Evolutionary conservation across 2,329 filamentous ascomycete species (phyloP).

Genomic region (Fusarium sp.): DNA sequence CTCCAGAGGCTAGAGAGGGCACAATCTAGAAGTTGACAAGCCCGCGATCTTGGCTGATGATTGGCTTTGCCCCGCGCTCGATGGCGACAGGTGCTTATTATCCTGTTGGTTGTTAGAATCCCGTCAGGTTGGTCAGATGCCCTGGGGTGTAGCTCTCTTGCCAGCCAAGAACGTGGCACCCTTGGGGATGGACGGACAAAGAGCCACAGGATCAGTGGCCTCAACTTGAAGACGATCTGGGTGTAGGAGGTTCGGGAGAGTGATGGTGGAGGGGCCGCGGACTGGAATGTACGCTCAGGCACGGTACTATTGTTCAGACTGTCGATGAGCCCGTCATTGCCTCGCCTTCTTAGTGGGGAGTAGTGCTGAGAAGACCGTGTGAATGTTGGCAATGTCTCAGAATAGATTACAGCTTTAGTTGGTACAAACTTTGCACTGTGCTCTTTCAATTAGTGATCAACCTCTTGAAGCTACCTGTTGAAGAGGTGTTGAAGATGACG

Average conservation of each 20-base stretch:
- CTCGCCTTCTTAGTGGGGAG: neutral
- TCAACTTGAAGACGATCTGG: neutral
- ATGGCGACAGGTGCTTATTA: constrained; percentile 25
- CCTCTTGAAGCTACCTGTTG: neutral
- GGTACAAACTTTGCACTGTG: constrained; percentile 24
- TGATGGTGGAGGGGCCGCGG: neutral
- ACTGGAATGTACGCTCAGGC: constrained; percentile 21
- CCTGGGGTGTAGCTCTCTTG: constrained; percentile 18
- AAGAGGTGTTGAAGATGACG: neutral
- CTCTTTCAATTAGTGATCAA: neutral
- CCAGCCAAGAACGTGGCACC: constrained; percentile 31
- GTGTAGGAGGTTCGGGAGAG: neutral
- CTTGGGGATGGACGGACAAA: constrained; percentile 8
- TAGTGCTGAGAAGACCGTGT: constrained; percentile 12
- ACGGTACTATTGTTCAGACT: constrained; percentile 3
- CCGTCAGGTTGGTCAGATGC: constrained; percentile 22
- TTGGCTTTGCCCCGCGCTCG: constrained; percentile 27
- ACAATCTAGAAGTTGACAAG: constrained; percentile 17
- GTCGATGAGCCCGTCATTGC: neutral
- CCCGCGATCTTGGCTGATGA: constrained; percentile 21
- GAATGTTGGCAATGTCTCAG: neutral
- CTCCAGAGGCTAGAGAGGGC: constrained; percentile 1
- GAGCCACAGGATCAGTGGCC: constrained; percentile 24
- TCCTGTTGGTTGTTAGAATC: constrained; percentile 7
- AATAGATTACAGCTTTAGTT: neutral